Base-by-base conservation (phyloP, 441 rosid genomes). In the Isatis lusitanica region DNA sequence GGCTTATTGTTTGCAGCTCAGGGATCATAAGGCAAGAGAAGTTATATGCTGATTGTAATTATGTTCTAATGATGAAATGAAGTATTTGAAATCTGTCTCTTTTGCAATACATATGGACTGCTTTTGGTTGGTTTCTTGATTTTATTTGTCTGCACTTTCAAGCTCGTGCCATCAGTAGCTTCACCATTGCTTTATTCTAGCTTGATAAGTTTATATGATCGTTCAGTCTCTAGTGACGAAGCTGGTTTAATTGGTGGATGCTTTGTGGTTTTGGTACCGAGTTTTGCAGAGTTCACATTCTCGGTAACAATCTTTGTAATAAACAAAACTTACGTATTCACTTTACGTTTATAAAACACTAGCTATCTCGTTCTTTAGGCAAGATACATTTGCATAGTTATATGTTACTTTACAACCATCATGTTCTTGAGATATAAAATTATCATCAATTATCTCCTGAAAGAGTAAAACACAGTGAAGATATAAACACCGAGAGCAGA, bases 401-500 rank as follows among this genome's bases (percentile, higher is more conserved):
- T 9, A 46, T 47, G 68, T 50, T 10, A 26, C 42, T 17, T 21
- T 38, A 42, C 24, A 13, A 72, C 46, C 16, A 53, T 13, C 13
- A 42, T 36, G 38, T 72, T 55, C 21, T 36, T 57, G 8, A 26
- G 3, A 39, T 15, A 65, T 48, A 13, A 12, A 13, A 39, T 1
- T 50, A 62, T 28, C 31, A 53, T 31, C 1, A 57, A 57, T 76
- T 46, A 76, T 70, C 70, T 76, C 61, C 67, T 70, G 67, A 76
- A 76, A 76, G 79, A 76, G 72, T 76, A 76, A 18, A 76, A 76
- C 21, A 76, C 62, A 8, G 79, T 70, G 62, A 70, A 76, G 38
- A 76, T 64, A 31, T 76, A 76, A 63, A 76, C 67, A 56, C 62
- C 30, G 1, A 76, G 79, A 48, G 79, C 67, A 30, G 79, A 76